These are phyloP conservation scores for Nigrograna mackinnonii DNA, from an alignment of 2,329 filamentous ascomycete genomes.

Conservation along the genomic window DNA sequence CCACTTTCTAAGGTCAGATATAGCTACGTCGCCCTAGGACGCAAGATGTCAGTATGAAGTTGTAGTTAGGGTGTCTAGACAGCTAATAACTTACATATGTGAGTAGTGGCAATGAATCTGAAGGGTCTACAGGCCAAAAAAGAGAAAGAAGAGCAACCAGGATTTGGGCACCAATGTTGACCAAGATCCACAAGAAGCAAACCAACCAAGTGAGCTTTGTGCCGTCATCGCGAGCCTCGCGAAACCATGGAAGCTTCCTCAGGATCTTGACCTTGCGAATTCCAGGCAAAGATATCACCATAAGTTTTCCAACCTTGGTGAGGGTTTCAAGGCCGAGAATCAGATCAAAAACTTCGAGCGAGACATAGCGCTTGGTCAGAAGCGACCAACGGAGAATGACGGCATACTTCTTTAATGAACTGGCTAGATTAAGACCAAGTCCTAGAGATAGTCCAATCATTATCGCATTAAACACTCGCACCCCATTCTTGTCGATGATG, in stretches of 20 bases:
- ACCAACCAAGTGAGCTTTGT: constrained; percentile 37
- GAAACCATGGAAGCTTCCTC: constrained; percentile 28
- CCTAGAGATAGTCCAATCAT: constrained; percentile 37
- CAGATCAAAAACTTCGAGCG: constrained; percentile 37
- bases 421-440: constrained; percentile 37
- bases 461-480: constrained; percentile 36
- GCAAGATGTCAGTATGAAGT: no score
- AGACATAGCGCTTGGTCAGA: constrained; percentile 34
- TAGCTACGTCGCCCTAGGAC: constrained; percentile 29
- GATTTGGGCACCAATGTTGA: constrained; percentile 38
- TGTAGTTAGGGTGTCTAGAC: no score
- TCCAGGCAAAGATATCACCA: constrained; percentile 35
- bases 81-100: no score
- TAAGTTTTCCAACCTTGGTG: constrained; percentile 36
- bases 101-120: constrained; percentile 24
- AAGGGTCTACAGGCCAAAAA: constrained; percentile 39
- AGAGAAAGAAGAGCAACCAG: constrained; percentile 35
- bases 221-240: constrained; percentile 32
- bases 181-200: constrained; percentile 32
- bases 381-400: constrained; percentile 38
- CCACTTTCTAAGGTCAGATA: constrained; percentile 31
- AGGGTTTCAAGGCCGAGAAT: constrained; percentile 34
- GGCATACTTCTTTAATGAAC: constrained; percentile 36
- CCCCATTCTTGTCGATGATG: constrained; percentile 28
- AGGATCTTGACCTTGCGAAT: constrained; percentile 26